Evolutionary conservation across 805 yeast species (phyloP), one percentile per base, ranked within the genome.

Genomic region (Teunomyces pallodes): DNA sequence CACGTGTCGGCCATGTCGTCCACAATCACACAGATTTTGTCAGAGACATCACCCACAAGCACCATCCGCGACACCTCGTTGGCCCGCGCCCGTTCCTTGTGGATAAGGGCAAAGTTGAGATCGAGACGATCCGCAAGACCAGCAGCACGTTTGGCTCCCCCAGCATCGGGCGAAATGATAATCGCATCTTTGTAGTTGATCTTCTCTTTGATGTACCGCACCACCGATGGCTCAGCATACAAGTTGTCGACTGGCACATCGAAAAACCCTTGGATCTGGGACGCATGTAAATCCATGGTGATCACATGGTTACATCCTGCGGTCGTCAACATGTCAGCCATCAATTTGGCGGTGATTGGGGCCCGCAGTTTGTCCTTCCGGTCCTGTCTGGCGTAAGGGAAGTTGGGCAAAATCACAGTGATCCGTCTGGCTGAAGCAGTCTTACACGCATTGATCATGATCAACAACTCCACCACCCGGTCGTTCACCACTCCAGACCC

Each of bases 1-100:
- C 95, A 87, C 16, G 95, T 87, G 64, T 87, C 95, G 41, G 94
- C 94, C 90, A 87, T 87, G 66, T 87, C 95, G 69, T 87, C 95
- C 40, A 87, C 88, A 57, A 87, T 80, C 47, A 87, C 74, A 71
- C 94, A 87, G 43, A 82, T 75, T 66, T 87, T 87, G 51, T 80
- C 84, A 2, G 83, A 70, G 32, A 87, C 95, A 69, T 87, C 94
- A 61, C 95, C 95, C 44, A 87, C 95, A 45, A 87, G 74, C 17
- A 86, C 91, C 95, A 87, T 87, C 62, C 86, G 76, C 36, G 88
- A 82, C 33, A 87, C 91, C 63, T 87, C 94, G 62, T 87, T 87
- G 27, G 94, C 94, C 53, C 84, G 77, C 20, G 86, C 88, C 65
- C 95, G 77, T 68, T 87, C 95, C 65, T 87, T 87, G 67, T 87